Evolutionary conservation across 805 yeast species (phyloP).

Genomic region (Yueomyces sp.): DNA sequence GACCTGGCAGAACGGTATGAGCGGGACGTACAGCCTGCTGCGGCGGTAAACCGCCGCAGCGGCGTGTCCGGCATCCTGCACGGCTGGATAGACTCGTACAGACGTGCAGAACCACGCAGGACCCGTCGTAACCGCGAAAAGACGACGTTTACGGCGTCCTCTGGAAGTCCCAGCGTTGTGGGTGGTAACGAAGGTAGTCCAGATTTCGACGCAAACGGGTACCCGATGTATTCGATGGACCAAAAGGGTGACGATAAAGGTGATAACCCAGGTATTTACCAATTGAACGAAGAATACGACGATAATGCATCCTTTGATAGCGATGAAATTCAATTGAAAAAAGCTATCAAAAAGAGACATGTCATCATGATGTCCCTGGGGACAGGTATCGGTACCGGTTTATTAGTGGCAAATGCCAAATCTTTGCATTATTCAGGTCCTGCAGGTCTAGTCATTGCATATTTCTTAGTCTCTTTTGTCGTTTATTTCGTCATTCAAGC

Average conservation of each 20-base stretch:
- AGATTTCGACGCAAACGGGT: background rate
- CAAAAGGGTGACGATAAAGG: background rate
- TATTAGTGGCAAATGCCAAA: constrained; percentile 42
- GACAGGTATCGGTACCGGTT: constrained; percentile 72
- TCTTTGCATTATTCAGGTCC: constrained; percentile 34
- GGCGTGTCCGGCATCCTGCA: background rate
- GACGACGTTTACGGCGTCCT: background rate
- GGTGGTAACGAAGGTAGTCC: background rate
- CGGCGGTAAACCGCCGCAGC: background rate
- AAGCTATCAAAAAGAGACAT: constrained; percentile 29
- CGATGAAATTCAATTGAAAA: constrained; percentile 7
- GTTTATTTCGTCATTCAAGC: constrained; percentile 45
- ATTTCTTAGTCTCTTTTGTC: constrained; percentile 42
- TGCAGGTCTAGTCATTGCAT: constrained; percentile 37
- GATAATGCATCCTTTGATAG: constrained; percentile 5
- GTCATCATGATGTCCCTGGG: constrained; percentile 69
- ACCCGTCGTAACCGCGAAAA: background rate
- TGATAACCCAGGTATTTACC: background rate
- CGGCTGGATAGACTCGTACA: constrained; percentile 15
- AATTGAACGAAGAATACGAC: constrained; percentile 6
- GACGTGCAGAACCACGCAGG: constrained; percentile 7
- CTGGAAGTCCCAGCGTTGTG: background rate
- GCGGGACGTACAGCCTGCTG: background rate
- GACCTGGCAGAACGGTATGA: background rate
- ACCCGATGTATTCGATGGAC: background rate